Evolutionary conservation across 1,284 basidiomycete species (phyloP), one percentile per base, ranked within the genome.

Genomic region (Austroboletus niveus): DNA sequence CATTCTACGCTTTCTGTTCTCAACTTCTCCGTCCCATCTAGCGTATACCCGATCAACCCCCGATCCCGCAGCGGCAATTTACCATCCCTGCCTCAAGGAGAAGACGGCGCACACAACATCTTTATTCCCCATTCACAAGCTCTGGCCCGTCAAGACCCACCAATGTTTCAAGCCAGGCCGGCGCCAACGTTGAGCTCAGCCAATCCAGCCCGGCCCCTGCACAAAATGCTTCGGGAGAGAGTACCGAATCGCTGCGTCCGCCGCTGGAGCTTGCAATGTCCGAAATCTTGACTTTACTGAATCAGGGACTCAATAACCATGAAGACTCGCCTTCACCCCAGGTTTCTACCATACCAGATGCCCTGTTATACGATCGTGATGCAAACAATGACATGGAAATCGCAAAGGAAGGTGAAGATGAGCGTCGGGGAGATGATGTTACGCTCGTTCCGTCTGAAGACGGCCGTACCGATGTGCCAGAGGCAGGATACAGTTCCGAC

Each of bases 41-140:
- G 64, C 62, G 64, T n/a, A 24, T 66, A 24, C 68, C 62, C 20
- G 51, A 24, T 17, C 64, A 66, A 34, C 56, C 62, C 8, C 58
- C 57, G 6, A 46, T 66, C 35, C 64, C 64, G 8, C 12, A 46
- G 12, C 54, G 57, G 15, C 39, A 34, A 10, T 1, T 46, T 9
- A 42, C 49, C 8, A 1, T 54, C 0, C 9, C 43, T 35, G 9
- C 49, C 1, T 42, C 46, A 4, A 49, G 5, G 42, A 52, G 5
- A 39, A 39, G 8, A 20, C 10, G 15, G 5, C 2, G 46, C 22
- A 30, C 15, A 24, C 15, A 45, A 51, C 10, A n/a, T 57, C 35
- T 43, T 45, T 15, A 4, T 5, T 8, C 22, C 8, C 10, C 22
- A 24, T 5, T 24, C 22, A 24, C 22, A 24, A 3, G 29, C 17